Evolutionary conservation across 768 basidiomycete species (phyloP), one percentile per base, ranked within the genome.

Genomic region (Hydnomerulius pinastri): DNA sequence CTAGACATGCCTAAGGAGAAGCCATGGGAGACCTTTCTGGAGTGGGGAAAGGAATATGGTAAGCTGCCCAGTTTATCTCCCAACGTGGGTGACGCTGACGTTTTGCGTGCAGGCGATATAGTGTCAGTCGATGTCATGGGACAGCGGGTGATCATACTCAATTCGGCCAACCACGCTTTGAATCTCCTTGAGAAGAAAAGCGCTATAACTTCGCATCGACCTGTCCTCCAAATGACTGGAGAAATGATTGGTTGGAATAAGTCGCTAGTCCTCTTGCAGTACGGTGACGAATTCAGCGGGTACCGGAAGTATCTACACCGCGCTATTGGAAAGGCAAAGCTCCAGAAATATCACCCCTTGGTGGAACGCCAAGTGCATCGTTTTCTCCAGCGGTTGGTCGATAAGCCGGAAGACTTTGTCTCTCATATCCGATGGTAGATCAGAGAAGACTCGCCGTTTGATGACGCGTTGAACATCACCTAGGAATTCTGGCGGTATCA

Each of bases 111-210:
- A 56, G 71, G 68, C 10, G 64, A 69, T 33, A 56, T 72, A 25
- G 50, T 68, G 21, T 66, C 63, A 43, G 36, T 70, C 43, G 48
- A 60, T 27, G 51, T 65, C 23, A 60, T 66, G 17, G 70, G 68
- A 4, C 48, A 59, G 8, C 47, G 45, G 3, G 61, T 70, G 10
- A 53, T 73, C 12, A 44, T 75, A 15, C 55, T 74, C 23, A 74
- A 69, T 51, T 70, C 70, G 8, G 44, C 56, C 29, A 68, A 76
- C 55, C 71, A 69, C 12, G 73, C 71, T 33, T 69, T 71, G 32
- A 74, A 79, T 53, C 64, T 79, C 25, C 60, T 82, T 29, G 77
- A 80, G 43, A 77, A 73, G 59, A 67, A 74, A 42, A 73, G 78
- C 44, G 64, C 74, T 11, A 73, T 75, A 29, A 80, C 78, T 58